Percentiles rank a stretch among this genome's conserved stretches.
phyloP scores from a whole-genome alignment of 495 filamentous ascomycete genomes.

The Staphylotrichum longicolle region DNA sequence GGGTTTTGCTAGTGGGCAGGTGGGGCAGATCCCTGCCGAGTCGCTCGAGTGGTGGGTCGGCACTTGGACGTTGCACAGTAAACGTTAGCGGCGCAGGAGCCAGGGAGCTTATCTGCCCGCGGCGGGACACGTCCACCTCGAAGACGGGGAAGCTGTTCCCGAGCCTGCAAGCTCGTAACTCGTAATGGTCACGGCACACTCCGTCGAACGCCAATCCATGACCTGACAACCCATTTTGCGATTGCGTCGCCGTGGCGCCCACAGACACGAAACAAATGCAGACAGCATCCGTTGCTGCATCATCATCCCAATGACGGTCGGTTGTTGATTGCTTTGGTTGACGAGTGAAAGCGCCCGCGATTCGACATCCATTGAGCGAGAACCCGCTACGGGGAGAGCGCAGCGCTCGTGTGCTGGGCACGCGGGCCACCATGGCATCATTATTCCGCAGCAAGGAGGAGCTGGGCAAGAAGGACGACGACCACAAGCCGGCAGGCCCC shows the following conservation, averaged over 20 bases:
- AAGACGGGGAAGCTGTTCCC: too few species aligned
- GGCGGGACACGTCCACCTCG: too few species aligned
- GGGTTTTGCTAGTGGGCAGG: too few species aligned
- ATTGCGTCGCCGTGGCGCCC: conserved; percentile 2
- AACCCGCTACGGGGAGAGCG: background rate
- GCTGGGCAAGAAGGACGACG: conserved; percentile 51
- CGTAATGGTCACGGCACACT: background rate
- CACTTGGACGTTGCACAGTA: too few species aligned
- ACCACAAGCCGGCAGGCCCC: conserved; percentile 40
- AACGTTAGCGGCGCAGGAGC: too few species aligned
- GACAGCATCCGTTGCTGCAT: background rate
- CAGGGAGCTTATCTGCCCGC: too few species aligned
- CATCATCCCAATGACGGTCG: conserved; percentile 1
- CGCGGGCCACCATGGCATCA: conserved; percentile 38
- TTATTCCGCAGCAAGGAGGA: conserved; percentile 46
- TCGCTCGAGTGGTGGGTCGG: too few species aligned
- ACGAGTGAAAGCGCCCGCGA: background rate
- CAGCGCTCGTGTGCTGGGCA: background rate
- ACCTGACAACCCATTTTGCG: background rate
- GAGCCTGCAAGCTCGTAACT: too few species aligned
- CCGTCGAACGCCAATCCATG: background rate
- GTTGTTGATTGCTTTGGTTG: background rate
- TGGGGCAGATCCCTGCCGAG: too few species aligned
- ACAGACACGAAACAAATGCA: background rate
- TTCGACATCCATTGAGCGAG: too few species aligned